These are phyloP conservation scores for Colletotrichum sp. DNA, from an alignment of 2,329 filamentous ascomycete genomes.

Conservation along the genomic window DNA sequence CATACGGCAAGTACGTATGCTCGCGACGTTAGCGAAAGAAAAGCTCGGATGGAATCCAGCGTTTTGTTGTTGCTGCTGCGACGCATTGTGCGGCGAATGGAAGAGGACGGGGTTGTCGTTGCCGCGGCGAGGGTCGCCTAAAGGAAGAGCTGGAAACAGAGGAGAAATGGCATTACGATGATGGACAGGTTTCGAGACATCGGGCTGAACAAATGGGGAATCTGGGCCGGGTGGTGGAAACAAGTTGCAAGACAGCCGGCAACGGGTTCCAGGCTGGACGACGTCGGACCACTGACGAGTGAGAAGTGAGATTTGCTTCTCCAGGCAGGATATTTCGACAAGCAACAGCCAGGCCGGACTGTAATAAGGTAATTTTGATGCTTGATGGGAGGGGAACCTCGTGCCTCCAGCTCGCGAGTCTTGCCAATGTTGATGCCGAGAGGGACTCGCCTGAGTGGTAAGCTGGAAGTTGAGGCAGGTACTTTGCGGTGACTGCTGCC, in stretches of 20 bases:
- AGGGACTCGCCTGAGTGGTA: not conserved
- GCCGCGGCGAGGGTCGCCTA: not conserved
- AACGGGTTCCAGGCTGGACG: not conserved
- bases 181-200: conserved; percentile 4
- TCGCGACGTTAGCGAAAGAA: not conserved
- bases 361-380: not conserved
- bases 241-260: not conserved
- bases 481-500: not conserved
- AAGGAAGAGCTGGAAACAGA: not conserved
- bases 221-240: conserved; percentile 9
- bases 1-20: not conserved
- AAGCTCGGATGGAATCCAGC: conserved; percentile 1
- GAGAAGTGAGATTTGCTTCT: not conserved
- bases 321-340: not conserved
- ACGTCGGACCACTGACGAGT: not conserved
- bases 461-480: not conserved
- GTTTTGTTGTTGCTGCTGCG: not conserved
- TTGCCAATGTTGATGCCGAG: not conserved
- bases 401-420: not conserved
- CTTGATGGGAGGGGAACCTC: not conserved
- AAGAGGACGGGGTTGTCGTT: not conserved
- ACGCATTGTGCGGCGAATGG: not conserved
- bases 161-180: not conserved
- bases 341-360: not conserved
- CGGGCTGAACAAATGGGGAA: conserved; percentile 1